These are phyloP conservation scores for Vigna mungo DNA, from an alignment of 306 rosid genomes.

Conservation along the genomic window DNA sequence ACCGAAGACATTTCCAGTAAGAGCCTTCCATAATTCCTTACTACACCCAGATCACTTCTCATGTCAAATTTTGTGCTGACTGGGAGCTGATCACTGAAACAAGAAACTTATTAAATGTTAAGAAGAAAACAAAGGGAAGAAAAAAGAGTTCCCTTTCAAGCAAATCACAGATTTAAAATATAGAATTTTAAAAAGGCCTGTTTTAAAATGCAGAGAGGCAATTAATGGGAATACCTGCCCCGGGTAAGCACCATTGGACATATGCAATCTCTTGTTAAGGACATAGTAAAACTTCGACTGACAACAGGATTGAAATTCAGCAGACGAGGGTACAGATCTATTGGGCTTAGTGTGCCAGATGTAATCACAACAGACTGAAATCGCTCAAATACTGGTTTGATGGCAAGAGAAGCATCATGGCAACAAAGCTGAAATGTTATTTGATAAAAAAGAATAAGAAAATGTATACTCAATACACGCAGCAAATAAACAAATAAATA, in stretches of 20 bases:
- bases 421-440: slow-evolving; percentile 84
- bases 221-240: slow-evolving; percentile 71
- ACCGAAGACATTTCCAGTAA: slow-evolving; percentile 96
- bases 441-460: slow-evolving; percentile 32
- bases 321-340: slow-evolving; percentile 92
- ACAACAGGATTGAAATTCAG: slow-evolving; percentile 95
- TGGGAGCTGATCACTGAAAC: slow-evolving; percentile 94
- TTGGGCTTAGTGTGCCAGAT: slow-evolving; percentile 95
- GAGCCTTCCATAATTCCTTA: slow-evolving; percentile 93
- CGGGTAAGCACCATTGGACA: slow-evolving; percentile 99
- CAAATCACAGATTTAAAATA: slow-evolving; percentile 25
- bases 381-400: slow-evolving; percentile 92
- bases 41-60: slow-evolving; percentile 97
- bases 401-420: slow-evolving; percentile 97
- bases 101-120: slow-evolving; percentile 38
- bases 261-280: slow-evolving; percentile 95
- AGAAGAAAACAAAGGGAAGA: slow-evolving; percentile 14
- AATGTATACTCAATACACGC: slow-evolving; percentile 4
- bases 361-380: slow-evolving; percentile 96
- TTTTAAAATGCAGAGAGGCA: slow-evolving; percentile 17
- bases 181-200: slow-evolving; percentile 5
- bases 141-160: slow-evolving; percentile 4
- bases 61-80: slow-evolving; percentile 96
- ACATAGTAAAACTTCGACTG: slow-evolving; percentile 97
- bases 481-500: slow-evolving; percentile 29